Evolutionary conservation across 345 rosid species (phyloP).

Genomic region (Rhodomyrtus tomentosa): DNA sequence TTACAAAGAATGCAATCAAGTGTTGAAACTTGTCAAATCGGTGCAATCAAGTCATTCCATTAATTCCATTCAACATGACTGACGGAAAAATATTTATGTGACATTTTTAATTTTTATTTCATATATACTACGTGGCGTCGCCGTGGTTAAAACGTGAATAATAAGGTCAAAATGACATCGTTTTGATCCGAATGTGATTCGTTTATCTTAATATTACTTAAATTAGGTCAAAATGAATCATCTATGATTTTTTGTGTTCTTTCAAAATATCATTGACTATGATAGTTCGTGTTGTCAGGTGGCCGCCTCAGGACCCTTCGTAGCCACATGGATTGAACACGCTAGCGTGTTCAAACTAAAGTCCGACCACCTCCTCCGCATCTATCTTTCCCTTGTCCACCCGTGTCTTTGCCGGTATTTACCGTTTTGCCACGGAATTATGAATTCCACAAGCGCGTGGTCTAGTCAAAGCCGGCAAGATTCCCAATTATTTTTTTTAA

Average conservation of each 20-base stretch:
- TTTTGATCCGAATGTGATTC: no score
- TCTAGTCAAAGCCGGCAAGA: not conserved
- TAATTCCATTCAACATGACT: no score
- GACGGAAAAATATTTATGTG: no score
- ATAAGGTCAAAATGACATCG: no score
- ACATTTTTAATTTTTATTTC: no score
- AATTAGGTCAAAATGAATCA: no score
- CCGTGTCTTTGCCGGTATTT: not conserved
- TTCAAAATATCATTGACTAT: not conserved
- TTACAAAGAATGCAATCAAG: no score
- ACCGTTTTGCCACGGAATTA: not conserved
- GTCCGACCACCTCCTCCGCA: not conserved
- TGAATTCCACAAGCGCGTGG: not conserved
- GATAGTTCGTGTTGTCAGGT: not conserved
- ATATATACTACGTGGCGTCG: no score
- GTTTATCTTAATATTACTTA: no score
- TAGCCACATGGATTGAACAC: not conserved
- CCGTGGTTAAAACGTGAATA: no score
- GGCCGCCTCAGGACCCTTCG: not conserved
- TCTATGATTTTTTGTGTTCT: not conserved
- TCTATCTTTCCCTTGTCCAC: not conserved
- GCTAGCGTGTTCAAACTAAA: not conserved
- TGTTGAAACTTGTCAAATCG: no score
- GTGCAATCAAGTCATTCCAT: no score
- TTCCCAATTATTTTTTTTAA: not conserved